Conservation (phyloP, 164 flowering plant genomes). For the Aristolochia fimbriata region DNA sequence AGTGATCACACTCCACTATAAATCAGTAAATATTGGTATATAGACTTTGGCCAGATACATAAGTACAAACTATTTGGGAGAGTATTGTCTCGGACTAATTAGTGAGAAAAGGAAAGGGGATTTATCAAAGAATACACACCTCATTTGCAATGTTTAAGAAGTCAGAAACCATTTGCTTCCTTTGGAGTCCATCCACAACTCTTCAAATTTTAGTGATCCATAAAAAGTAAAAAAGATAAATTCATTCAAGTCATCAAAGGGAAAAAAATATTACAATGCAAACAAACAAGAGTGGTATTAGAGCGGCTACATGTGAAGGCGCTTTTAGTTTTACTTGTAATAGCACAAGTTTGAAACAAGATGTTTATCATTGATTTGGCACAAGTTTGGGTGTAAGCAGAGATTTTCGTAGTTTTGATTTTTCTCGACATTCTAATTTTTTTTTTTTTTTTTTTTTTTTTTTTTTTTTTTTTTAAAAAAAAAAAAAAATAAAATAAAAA, state of each 20-base stretch:
- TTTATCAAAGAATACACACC: conserved; percentile 30
- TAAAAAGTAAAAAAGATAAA: conserved; percentile 4
- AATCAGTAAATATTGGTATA: conserved; percentile 15
- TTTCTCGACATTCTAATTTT: no score
- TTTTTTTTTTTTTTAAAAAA: no score
- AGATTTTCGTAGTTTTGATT: no score
- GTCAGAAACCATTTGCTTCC: conserved; percentile 84
- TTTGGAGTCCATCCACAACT: conserved; percentile 81
- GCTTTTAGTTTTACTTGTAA: no score
- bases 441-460: no score
- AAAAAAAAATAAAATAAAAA: no score
- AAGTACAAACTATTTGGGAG: no score
- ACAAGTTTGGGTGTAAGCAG: no score
- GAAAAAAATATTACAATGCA: background rate
- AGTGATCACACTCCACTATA: conserved; percentile 62
- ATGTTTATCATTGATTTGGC: no score
- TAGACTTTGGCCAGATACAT: background rate
- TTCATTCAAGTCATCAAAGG: conserved; percentile 1
- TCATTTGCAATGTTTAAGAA: conserved; percentile 74
- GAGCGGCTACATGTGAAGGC: no score
- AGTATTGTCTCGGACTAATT: no score
- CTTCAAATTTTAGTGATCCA: conserved; percentile 20
- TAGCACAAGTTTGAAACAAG: no score
- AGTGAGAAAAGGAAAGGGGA: background rate
- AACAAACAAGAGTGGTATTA: background rate